Evolutionary conservation across 345 rosid genomes (phyloP), one percentile per base, ranked within the genome.

Genomic region (Ceriops tagal): DNA sequence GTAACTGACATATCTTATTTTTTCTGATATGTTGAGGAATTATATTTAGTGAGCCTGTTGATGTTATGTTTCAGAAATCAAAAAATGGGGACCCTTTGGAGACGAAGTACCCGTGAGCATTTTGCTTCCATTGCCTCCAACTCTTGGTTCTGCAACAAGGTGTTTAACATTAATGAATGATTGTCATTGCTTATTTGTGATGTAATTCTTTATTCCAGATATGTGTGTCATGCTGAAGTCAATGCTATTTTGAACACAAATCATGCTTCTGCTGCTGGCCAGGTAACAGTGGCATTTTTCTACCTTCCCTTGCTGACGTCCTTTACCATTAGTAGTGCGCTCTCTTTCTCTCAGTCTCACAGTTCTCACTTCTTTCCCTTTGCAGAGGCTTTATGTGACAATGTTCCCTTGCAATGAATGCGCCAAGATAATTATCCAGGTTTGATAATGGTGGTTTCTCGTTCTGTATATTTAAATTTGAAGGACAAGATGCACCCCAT

Each of bases 351-450:
- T 65, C 53, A 49, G 49, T 43, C 49, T 43, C 49, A 43, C 18
- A 43, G 51, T 32, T 47, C 32, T 52, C 35, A 71, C 56, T 21
- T 75, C 56, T 32, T 61, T 21, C 69, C 75, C 21, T 83, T 75
- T 82, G 82, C 92, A 93, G 98, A 88, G 80, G 86, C 98, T 93
- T 58, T 93, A 88, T 66, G 98, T 93, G 73, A 93, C 97, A 59
- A 91, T 93, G 97, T 93, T 88, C 81, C 98, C 98, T 61, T 93
- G 98, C 90, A 93, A 93, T 67, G 98, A 91, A 79, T 93, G 98
- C 79, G 98, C 98, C 13, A 93, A 91, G 86, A 84, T 93, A 80
- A 93, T 93, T 56, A 89, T 91, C 74, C 98, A 93, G 95, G 98
- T 92, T 77, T 53, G 81, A 52, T 53, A 51, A 16, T 51, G 52